Base-by-base conservation (phyloP, 192 early-diverging fungal genomes). In the Lobosporangium transversale region DNA sequence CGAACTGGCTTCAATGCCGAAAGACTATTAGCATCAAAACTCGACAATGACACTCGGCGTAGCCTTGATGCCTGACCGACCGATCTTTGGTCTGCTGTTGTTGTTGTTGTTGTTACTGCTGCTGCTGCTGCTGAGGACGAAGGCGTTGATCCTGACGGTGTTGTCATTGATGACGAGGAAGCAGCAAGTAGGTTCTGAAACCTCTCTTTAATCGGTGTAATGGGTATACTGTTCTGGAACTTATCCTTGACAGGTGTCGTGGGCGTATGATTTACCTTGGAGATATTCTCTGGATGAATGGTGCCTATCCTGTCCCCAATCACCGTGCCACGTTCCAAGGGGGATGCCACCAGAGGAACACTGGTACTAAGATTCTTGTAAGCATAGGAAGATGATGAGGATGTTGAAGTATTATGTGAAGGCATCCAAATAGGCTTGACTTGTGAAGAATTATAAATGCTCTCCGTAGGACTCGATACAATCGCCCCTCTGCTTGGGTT, bases 1-100 rank as follows among this genome's bases (percentile, higher is more conserved):
- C 53, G 36, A 15, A 71, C 54, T 1, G 69, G 54, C 47, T 76
- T 76, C 30, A 76, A 42, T 1, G 71, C 63, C 5, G 71, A 61
- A 6, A 76, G 36, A 27, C 63, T 67, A 42, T 55, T 67, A 8
- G 64, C 51, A 56, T 76, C 71, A 51, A 76, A 76, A 23, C 58
- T 67, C 8, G 71, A 53, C 12, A 76, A 50, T 5, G 71, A 76
- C 1, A 76, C 64, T 23, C 71, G 49, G 10, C 71, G 71, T 26
- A 21, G 29, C 29, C 58, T 36, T 3, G 51, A 35, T n/a, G 30
- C 31, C 14, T 45, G 56, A 18, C 51, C 47, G 6, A 27, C 5
- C 18, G 32, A 35, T 45, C 29, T 52, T 45, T 51, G 44, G 2
- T 57, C 53, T 26, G 36, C 18, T 51, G 29, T 32, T 36, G 60